These are phyloP conservation scores for Mortierella sp. DNA, from an alignment of 371 early-diverging fungal species.

Conservation along the genomic window DNA sequence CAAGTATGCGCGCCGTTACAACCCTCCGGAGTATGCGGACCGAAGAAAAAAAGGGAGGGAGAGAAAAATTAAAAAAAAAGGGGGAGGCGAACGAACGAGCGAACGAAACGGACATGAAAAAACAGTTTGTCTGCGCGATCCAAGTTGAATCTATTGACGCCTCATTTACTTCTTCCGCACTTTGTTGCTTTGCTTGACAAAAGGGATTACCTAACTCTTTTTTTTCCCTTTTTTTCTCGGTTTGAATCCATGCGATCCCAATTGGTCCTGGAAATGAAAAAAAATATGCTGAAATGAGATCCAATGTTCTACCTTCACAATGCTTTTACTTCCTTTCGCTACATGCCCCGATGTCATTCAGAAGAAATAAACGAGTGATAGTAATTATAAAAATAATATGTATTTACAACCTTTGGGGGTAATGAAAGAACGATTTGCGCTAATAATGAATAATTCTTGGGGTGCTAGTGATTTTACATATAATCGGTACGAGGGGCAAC, in stretches of 20 bases:
- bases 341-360: not conserved
- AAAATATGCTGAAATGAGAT: not conserved
- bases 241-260: not conserved
- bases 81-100: not conserved
- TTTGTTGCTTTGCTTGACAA: not conserved
- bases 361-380: not conserved
- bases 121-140: not conserved
- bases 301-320: not conserved
- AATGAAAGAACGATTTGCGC: not conserved
- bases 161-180: not conserved
- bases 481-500: conserved; percentile 29
- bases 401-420: conserved; percentile 8
- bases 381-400: not conserved
- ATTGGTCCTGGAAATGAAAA: not conserved
- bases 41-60: not conserved
- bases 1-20: not conserved
- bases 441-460: not conserved
- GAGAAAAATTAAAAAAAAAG: not conserved
- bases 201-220: not conserved
- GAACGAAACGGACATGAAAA: no score
- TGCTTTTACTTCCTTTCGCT: not conserved
- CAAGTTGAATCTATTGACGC: not conserved
- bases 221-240: no score
- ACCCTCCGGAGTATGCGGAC: not conserved
- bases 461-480: not conserved